These are phyloP conservation scores for Tylopilus subfusipes DNA, from an alignment of 768 basidiomycete species.

Conservation along the genomic window DNA sequence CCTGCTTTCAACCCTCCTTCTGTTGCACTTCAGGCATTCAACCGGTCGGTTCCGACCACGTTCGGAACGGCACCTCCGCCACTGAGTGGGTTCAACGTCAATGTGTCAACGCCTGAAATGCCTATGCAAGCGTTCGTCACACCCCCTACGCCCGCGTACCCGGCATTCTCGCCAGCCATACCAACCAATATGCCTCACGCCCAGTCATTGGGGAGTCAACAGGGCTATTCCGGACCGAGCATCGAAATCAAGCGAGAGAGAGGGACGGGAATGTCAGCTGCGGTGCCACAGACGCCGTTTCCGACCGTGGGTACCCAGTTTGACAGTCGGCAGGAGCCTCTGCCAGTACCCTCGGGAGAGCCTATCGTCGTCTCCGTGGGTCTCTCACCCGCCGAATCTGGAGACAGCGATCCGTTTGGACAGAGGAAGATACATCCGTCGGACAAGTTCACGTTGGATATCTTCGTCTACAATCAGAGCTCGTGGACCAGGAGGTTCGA, in stretches of 20 bases:
- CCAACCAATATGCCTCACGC: slow-evolving; percentile 51
- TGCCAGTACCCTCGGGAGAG: slow-evolving; percentile 38
- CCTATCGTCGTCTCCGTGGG: slow-evolving; percentile 72
- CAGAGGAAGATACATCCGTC: slow-evolving; percentile 62
- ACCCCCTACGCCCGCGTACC: slow-evolving; percentile 70
- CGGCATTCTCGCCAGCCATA: slow-evolving; percentile 52
- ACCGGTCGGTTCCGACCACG: slow-evolving; percentile 26
- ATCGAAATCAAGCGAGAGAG: slow-evolving; percentile 68
- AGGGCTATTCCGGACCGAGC: slow-evolving; percentile 49
- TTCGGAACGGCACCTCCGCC: slow-evolving; percentile 36
- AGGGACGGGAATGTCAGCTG: slow-evolving; percentile 33
- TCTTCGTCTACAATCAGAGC: slow-evolving; percentile 84
- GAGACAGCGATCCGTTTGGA: slow-evolving; percentile 9
- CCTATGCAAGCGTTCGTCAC: slow-evolving; percentile 19
- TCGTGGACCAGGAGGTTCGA: slow-evolving; percentile 75
- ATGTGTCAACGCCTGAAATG: slow-evolving; percentile 12
- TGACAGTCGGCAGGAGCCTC: slow-evolving; percentile 27
- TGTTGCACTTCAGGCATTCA: slow-evolving; percentile 32
- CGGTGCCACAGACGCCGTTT: slow-evolving; percentile 51
- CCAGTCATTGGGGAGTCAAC: slow-evolving; percentile 50
- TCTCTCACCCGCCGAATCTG: slow-evolving; percentile 31
- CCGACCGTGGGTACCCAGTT: slow-evolving; percentile 44
- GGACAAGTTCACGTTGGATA: slow-evolving; percentile 75
- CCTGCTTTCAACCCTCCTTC: slow-evolving; percentile 34
- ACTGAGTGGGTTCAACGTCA: slow-evolving; percentile 9